Conservation (phyloP, 2,329 filamentous ascomycete genomes). For the Emergomyces africanus region DNA sequence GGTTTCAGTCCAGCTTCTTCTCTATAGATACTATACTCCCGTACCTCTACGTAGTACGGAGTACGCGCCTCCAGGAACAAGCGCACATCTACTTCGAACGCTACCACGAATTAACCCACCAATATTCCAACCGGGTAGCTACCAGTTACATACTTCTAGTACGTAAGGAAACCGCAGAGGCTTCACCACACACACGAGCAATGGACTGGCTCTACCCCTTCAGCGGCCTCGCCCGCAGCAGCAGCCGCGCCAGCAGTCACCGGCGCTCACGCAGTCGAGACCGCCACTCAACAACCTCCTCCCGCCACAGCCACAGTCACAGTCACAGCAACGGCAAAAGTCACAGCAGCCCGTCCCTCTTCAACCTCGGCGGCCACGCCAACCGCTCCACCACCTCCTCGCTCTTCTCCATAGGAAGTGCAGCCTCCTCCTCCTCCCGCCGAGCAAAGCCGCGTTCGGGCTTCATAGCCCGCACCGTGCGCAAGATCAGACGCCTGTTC, state of each 20-base stretch:
- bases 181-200: neutral
- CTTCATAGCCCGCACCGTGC: slow-evolving; percentile 61
- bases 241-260: slow-evolving; percentile 15
- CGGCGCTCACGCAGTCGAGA: slow-evolving; percentile 21
- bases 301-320: slow-evolving; percentile 17
- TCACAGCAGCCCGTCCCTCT: slow-evolving; percentile 32
- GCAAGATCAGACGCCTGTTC: slow-evolving; percentile 64
- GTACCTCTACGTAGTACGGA: too few relatives aligned
- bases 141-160: neutral
- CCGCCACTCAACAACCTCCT: slow-evolving; percentile 22
- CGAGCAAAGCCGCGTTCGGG: slow-evolving; percentile 63
- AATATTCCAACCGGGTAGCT: neutral
- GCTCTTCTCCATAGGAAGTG: slow-evolving; percentile 30
- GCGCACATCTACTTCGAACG: neutral
- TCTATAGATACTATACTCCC: neutral
- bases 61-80: neutral
- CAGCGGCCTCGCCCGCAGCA: slow-evolving; percentile 15
- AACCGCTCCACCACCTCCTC: slow-evolving; percentile 26
- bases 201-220: slow-evolving; percentile 37
- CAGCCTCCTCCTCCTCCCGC: slow-evolving; percentile 58
- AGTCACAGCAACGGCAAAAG: slow-evolving; percentile 14
- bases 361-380: slow-evolving; percentile 26
- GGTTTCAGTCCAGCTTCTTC: neutral
- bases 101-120: neutral
- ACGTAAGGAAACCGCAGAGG: neutral